Conservation (phyloP, 2,329 filamentous ascomycete genomes). For the Chrysosporium keratinophilum region DNA sequence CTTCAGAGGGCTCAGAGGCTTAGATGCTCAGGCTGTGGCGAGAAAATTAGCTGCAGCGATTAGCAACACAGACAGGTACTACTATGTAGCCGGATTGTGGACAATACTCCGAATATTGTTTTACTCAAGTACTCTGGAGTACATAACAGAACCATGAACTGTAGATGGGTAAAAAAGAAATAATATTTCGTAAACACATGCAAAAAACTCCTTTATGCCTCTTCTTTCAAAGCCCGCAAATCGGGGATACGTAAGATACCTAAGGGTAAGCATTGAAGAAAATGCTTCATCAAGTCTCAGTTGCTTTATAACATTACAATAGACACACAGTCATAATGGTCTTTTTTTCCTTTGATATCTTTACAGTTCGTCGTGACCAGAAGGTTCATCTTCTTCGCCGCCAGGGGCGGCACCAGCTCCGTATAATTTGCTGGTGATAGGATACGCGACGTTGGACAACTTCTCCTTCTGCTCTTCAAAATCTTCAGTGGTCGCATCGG, state of each 20-base stretch:
- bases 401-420: constrained; percentile 50
- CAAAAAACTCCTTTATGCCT: constrained; percentile 12
- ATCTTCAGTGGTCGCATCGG: constrained; percentile 77
- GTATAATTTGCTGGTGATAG: constrained; percentile 98
- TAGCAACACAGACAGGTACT: too few relatives aligned
- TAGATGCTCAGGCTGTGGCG: too few relatives aligned
- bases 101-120: too few relatives aligned
- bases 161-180: not conserved
- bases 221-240: constrained; percentile 4
- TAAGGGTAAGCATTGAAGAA: not conserved
- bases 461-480: constrained; percentile 99
- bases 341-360: constrained; percentile 11
- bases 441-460: constrained; percentile 90
- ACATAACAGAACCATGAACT: not conserved
- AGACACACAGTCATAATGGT: constrained; percentile 8
- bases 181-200: not conserved
- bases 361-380: constrained; percentile 70
- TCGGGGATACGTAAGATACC: constrained; percentile 4
- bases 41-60: too few relatives aligned
- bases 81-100: too few relatives aligned
- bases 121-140: too few relatives aligned
- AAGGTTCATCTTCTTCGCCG: constrained; percentile 60
- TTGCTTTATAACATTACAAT: constrained; percentile 11
- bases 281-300: constrained; percentile 9
- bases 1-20: too few relatives aligned